A percentile compares a stretch with the other conserved stretches of the same genome.
phyloP scores from a whole-genome alignment of 208 protist genomes.

The Balamuthia mandrillaris region DNA sequence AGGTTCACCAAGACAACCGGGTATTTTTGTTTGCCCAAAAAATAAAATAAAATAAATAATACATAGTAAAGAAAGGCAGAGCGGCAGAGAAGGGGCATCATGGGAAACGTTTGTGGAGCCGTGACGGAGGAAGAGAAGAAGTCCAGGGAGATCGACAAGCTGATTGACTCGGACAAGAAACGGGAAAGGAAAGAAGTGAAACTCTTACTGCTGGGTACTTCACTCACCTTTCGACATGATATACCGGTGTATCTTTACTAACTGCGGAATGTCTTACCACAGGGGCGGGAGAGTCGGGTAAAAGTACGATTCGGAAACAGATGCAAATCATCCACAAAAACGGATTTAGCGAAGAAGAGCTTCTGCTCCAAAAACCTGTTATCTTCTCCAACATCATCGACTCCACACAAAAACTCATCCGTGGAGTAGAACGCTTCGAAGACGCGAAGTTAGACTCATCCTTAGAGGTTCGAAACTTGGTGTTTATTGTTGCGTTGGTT shows the following conservation, averaged over 20 bases:
- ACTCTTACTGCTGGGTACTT: conserved; percentile 37
- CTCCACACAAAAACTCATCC: conserved; percentile 6
- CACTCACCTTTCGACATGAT: background rate
- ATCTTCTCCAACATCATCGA: conserved; percentile 32
- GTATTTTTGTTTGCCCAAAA: too few species aligned
- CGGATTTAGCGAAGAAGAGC: conserved; percentile 26
- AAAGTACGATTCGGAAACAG: conserved; percentile 70
- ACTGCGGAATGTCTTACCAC: background rate
- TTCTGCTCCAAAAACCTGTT: background rate
- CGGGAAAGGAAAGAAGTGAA: conserved; percentile 37
- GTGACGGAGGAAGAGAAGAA: background rate
- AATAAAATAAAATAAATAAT: too few species aligned
- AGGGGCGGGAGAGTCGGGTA: conserved; percentile 68
- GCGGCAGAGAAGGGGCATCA: background rate
- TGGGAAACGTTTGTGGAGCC: background rate
- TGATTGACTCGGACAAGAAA: conserved; percentile 28
- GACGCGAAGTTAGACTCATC: background rate
- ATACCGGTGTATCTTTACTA: background rate
- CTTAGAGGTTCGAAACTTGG: background rate
- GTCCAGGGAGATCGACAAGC: background rate
- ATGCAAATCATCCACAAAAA: conserved; percentile 70
- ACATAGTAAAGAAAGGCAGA: too few species aligned
- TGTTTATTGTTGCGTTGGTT: background rate
- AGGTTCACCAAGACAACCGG: too few species aligned
- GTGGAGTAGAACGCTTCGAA: background rate